These are phyloP conservation scores for Filobasidium wieringae DNA, from an alignment of 768 basidiomycete species.

Conservation along the genomic window DNA sequence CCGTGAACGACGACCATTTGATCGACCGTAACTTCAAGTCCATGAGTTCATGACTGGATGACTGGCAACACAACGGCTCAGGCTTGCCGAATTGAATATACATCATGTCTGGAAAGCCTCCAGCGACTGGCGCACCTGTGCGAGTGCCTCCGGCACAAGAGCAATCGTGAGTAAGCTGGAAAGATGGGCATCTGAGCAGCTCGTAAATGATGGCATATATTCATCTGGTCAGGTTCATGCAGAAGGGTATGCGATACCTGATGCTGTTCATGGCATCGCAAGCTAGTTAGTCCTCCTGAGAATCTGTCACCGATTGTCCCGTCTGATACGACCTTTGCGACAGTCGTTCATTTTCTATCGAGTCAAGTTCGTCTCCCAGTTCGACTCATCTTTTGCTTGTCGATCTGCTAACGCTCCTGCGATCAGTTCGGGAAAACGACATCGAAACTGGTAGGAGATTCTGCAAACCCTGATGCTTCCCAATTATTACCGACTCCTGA, in stretches of 20 bases:
- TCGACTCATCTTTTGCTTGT: background rate
- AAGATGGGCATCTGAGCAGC: too few species aligned
- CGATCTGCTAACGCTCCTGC: background rate
- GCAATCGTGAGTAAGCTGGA: too few species aligned
- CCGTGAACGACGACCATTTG: too few species aligned
- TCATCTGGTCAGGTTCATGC: background rate
- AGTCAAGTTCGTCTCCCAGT: background rate
- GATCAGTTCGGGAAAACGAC: background rate
- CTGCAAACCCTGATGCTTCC: background rate
- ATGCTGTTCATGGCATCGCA: background rate
- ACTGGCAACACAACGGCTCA: too few species aligned
- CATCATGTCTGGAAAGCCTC: too few species aligned
- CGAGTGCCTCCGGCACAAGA: too few species aligned
- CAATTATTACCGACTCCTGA: background rate
- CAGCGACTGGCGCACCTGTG: too few species aligned
- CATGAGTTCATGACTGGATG: too few species aligned
- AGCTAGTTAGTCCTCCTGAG: background rate
- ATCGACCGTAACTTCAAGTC: too few species aligned
- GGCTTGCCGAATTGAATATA: too few species aligned
- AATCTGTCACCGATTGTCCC: background rate
- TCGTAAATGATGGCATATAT: too few species aligned
- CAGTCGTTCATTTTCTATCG: background rate
- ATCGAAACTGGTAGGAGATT: background rate
- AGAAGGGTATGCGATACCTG: background rate
- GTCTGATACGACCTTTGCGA: background rate